These are phyloP conservation scores for Jimgerdemannia lactiflua DNA, from an alignment of 192 early-diverging fungal species.

Conservation along the genomic window DNA sequence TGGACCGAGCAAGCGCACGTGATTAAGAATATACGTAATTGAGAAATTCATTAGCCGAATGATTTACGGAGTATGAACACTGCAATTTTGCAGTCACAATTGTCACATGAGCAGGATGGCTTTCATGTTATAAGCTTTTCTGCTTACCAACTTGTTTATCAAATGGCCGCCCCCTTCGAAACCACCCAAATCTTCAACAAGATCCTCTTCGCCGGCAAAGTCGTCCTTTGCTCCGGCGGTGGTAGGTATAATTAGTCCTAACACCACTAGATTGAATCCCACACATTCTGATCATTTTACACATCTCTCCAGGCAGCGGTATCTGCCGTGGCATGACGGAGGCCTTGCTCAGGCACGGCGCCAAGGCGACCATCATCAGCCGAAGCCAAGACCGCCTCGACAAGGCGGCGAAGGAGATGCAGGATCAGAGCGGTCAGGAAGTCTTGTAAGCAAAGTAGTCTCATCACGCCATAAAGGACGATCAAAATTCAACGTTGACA, in stretches of 20 bases:
- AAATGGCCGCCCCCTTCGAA: background rate
- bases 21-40: too few species aligned
- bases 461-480: background rate
- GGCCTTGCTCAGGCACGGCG: slow-evolving; percentile 58
- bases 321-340: slow-evolving; percentile 69
- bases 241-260: background rate
- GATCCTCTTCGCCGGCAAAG: slow-evolving; percentile 30
- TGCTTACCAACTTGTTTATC: too few species aligned
- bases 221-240: slow-evolving; percentile 44
- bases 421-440: slow-evolving; percentile 51
- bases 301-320: slow-evolving; percentile 43
- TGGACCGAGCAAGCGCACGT: too few species aligned
- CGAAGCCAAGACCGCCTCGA: slow-evolving; percentile 65
- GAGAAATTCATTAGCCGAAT: too few species aligned
- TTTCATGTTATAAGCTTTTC: too few species aligned
- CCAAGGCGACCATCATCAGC: slow-evolving; percentile 60
- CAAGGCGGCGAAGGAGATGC: slow-evolving; percentile 60
- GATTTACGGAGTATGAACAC: too few species aligned
- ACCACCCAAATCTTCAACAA: slow-evolving; percentile 31
- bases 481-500: background rate
- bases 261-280: background rate
- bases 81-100: too few species aligned
- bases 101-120: too few species aligned
- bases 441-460: slow-evolving; percentile 31
- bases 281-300: background rate